phyloP scores from a whole-genome alignment of 2,329 filamentous ascomycete genomes.

The Neocucurbitaria cava region DNA sequence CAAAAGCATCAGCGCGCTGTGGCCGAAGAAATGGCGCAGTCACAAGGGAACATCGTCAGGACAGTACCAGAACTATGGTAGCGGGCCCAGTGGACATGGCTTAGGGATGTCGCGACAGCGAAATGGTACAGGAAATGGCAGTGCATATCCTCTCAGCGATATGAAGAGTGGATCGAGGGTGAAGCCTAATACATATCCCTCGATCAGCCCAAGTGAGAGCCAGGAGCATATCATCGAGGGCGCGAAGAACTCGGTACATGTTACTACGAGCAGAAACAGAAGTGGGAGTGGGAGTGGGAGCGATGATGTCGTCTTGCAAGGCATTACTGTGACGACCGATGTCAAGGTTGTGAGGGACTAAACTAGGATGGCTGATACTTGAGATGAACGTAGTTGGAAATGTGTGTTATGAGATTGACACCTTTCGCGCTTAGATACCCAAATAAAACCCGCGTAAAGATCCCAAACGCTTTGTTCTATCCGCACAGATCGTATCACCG shows the following conservation, averaged over 20 bases:
- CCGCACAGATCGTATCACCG: no score
- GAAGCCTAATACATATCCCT: constrained; percentile 5
- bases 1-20: constrained; percentile 13
- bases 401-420: neutral
- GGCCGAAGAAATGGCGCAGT: constrained; percentile 24
- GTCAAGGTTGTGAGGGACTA: constrained; percentile 11
- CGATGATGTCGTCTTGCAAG: constrained; percentile 5
- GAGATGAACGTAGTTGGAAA: neutral
- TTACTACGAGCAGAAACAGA: constrained; percentile 3
- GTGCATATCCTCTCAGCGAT: constrained; percentile 4
- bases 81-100: neutral
- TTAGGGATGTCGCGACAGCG: neutral
- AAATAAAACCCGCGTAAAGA: no score
- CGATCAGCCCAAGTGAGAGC: constrained; percentile 19
- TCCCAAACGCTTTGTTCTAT: no score
- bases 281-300: constrained; percentile 4
- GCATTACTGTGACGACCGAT: constrained; percentile 17
- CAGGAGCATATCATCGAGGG: constrained; percentile 17
- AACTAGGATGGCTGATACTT: neutral
- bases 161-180: constrained; percentile 8
- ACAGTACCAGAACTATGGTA: constrained; percentile 9
- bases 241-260: neutral
- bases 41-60: constrained; percentile 6
- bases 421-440: no score
- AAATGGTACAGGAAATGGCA: neutral